Conservation (phyloP, 345 rosid species). For the Theobroma cacao region DNA sequence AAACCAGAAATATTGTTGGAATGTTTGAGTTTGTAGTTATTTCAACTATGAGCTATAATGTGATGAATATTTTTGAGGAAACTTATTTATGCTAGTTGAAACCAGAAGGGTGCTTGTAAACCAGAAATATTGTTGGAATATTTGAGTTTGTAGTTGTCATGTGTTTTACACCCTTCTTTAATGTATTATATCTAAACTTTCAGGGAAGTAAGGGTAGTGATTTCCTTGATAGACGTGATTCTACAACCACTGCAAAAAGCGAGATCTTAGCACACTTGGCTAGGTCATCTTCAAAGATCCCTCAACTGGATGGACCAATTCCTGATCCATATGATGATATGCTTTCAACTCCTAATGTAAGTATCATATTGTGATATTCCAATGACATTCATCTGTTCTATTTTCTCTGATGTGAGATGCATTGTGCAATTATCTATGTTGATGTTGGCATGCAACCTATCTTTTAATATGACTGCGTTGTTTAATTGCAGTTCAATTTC, state of each 20-base stretch:
- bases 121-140: background rate
- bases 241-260: constrained; percentile 17
- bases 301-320: constrained; percentile 91
- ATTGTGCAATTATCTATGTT: background rate
- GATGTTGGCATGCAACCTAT: background rate
- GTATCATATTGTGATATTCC: constrained; percentile 14
- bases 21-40: background rate
- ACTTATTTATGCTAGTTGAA: background rate
- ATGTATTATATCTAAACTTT: too few relatives aligned
- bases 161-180: background rate
- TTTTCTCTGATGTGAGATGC: background rate
- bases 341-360: constrained; percentile 93
- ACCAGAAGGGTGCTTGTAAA: background rate
- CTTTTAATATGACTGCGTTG: background rate
- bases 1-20: background rate
- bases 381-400: background rate
- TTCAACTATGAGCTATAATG: too few relatives aligned
- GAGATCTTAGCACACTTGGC: constrained; percentile 15
- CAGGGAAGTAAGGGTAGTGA: constrained; percentile 35
- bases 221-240: constrained; percentile 17
- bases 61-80: background rate
- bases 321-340: constrained; percentile 93
- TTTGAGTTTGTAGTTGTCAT: background rate
- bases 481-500: background rate
- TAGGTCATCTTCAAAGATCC: constrained; percentile 48